Base-by-base conservation (phyloP, 2,329 filamentous ascomycete genomes). In the Aureobasidium uvarum region DNA sequence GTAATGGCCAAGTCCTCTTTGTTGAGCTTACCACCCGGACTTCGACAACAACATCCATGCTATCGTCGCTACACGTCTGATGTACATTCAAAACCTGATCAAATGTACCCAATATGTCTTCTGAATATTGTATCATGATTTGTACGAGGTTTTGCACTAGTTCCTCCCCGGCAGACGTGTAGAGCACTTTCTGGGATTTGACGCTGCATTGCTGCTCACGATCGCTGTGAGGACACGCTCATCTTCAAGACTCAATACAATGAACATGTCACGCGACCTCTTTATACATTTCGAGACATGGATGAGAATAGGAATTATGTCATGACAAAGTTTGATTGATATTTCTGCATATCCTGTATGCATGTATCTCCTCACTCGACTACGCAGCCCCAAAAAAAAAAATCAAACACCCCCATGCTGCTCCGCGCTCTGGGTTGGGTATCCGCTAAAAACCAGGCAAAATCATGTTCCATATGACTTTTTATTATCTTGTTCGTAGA, bases 371-470 rank as follows among this genome's bases (percentile, higher is more conserved):
- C 11, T 58, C 54, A 31, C 39, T 16, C 31, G 23, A 33, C 23
- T n/a, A 56, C 8, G 6, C 5, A 7, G 16, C 25, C 33, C 36
- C n/a, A 43, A n/a, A 23, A 5, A 56, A 59, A 46, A 33, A 46
- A 33, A 46, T 38, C 41, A 59, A 59, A 59, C 55, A 59, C 55
- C 41, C 55, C 55, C 39, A 41, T 59, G 55, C 55, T 59, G 41
- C 41, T 33, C 55, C 41, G 18, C 55, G 41, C 55, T 46, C 41
- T 59, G 55, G 41, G 55, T 59, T 59, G 59, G 59, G 59, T 62
- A 62, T 62, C 59, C 59, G 59, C 59, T 52, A 50, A 59, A 59
- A 59, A 59, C 55, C 55, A 50, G 18, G 41, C 39, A 48, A 62
- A 62, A 62, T 50, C 58, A 62, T 50, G 33, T 50, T 62, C 43